Evolutionary conservation across 1,139 yeast species (phyloP).

Genomic region (Geotrichum klebahnii): DNA sequence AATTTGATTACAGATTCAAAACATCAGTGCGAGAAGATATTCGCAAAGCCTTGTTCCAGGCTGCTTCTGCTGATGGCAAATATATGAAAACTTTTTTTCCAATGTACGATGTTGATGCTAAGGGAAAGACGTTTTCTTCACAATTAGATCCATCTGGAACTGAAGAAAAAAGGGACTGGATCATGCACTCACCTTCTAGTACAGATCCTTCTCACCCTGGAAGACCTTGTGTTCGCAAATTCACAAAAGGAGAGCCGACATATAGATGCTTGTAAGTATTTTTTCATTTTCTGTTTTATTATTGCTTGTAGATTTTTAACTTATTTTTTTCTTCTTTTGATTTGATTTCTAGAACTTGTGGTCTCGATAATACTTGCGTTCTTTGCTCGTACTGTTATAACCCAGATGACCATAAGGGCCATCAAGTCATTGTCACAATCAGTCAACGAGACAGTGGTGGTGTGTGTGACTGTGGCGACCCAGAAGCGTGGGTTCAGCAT

Average conservation of each 20-base stretch:
- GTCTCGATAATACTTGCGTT: constrained; percentile 81
- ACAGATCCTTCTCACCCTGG: constrained; percentile 50
- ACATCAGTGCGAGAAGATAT: constrained; percentile 38
- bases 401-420: constrained; percentile 67
- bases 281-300: not conserved
- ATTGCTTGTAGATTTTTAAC: not conserved
- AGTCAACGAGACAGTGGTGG: constrained; percentile 85
- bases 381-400: constrained; percentile 76
- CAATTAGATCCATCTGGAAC: not conserved
- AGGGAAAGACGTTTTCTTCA: constrained; percentile 11
- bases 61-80: constrained; percentile 51
- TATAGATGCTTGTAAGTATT: constrained; percentile 55
- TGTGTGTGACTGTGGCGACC: constrained; percentile 93
- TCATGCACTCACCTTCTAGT: constrained; percentile 26
- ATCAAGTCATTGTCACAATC: constrained; percentile 66
- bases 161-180: constrained; percentile 24
- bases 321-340: not conserved
- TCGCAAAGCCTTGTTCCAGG: constrained; percentile 49
- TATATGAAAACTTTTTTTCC: constrained; percentile 53
- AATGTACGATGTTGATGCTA: constrained; percentile 13
- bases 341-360: constrained; percentile 53
- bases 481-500: constrained; percentile 64
- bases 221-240: constrained; percentile 72
- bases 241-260: constrained; percentile 81
- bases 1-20: constrained; percentile 29